Evolutionary conservation across 2,329 filamentous ascomycete species (phyloP), one percentile per base, ranked within the genome.

Genomic region (Pseudopyricularia javanii): DNA sequence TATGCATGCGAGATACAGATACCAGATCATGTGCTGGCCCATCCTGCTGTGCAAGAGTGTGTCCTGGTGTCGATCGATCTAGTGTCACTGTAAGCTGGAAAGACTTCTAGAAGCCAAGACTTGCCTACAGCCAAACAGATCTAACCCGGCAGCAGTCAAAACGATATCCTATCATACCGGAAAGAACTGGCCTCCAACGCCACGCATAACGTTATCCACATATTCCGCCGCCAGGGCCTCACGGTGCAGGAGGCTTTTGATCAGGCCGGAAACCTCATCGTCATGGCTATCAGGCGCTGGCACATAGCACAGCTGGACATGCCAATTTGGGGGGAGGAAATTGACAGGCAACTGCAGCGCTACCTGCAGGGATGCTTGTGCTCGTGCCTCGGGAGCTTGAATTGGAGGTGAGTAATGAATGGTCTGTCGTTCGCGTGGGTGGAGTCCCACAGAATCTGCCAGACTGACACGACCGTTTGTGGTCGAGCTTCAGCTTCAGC

Each of bases 1-100:
- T 50, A 50, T 28, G 48, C 48, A 24, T 50, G 48, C 48, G 48
- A 17, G 20, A 35, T 50, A 50, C 48, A 50, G 22, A 20, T 50
- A 20, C 48, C 48, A 15, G 48, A 50, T 17, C 20, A 50, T 17
- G 48, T 50, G 7, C n/a, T 50, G 30, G 32, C 32, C 17, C 48
- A 50, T 32, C 48, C 48, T 3, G 32, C 48, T 14, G 30, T 50
- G 2, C 48, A 50, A 11, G 30, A 50, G 26, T 35, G 48, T 11
- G 30, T 50, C 15, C 20, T 34, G 32, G 48, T 35, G 32, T 50
- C 48, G 32, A 50, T 50, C 3, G 48, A 50, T 9, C 48, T 50
- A 4, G 48, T 50, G 5, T 26, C 24, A n/a, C 48, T 50, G 48
- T 50, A 37, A 50, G 48, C 35, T 8, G 8, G n/a, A n/a, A n/a